Evolutionary conservation across 306 rosid genomes (phyloP), one percentile per base, ranked within the genome.

Genomic region (Mimosa bimucronata): DNA sequence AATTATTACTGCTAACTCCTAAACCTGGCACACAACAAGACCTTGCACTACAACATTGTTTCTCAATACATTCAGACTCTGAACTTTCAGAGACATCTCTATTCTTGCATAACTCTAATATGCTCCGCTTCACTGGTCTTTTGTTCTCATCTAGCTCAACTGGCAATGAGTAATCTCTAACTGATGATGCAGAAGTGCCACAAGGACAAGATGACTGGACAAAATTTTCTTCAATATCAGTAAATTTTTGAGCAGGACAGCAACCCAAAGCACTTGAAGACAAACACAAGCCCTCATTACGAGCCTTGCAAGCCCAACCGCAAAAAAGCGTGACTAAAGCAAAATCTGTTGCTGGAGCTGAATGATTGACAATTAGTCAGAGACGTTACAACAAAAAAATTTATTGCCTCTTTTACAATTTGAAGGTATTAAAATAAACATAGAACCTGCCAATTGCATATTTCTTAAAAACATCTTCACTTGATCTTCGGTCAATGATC

Each of bases 261-360:
- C 91, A 90, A 71, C 97, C 92, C 79, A 80, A 83, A 48, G 75
- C 89, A 83, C 91, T 89, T 80, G 92, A 89, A 79, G 97, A 93
- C 86, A 90, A 78, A 84, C 99, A 93, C 80, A 87, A 83, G 77
- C 97, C 97, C 55, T 90, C 86, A 45, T 88, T 96, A 82, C 97
- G 97, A 75, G 97, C 99, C 91, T 93, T 93, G 89, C 99, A 96
- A 83, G 98, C 97, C 99, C 99, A 96, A 73, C 99, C 99, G 81
- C 88, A 88, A 79, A 96, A 93, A 68, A 96, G 97, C 19, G 99
- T 93, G 82, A 93, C 92, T 84, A 96, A 72, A 84, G 99, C 99
- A 77, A 86, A 86, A 91, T 96, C 99, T 25, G 86, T 61, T 68
- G 83, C 87, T 25, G 99, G 99, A 86, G 99, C 99, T 96, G 94